Percentiles rank a stretch among this genome's conserved stretches.
These are phyloP conservation scores for Lactarius deliciosus DNA, from an alignment of 768 basidiomycete genomes.

Conservation along the genomic window DNA sequence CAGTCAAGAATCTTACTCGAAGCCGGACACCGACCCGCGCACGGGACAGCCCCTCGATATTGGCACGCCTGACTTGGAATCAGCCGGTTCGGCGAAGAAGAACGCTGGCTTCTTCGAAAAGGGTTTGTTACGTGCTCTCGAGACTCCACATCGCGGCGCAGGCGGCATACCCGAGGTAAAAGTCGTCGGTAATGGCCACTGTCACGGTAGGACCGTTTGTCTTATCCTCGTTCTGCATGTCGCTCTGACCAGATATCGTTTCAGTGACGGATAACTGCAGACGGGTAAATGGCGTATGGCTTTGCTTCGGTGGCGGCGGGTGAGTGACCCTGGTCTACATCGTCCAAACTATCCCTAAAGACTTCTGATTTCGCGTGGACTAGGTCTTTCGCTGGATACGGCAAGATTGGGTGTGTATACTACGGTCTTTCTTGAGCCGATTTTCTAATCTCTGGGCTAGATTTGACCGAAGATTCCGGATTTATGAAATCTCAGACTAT, in stretches of 20 bases:
- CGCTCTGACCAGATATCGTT: constrained; percentile 26
- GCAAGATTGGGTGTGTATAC: constrained; percentile 62
- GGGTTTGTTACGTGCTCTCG: constrained; percentile 67
- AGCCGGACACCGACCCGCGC: constrained; percentile 61
- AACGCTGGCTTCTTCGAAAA: constrained; percentile 86
- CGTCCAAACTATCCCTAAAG: constrained; percentile 15
- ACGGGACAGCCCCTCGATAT: constrained; percentile 66
- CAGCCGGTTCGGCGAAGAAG: constrained; percentile 58
- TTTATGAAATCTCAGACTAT: constrained; percentile 84
- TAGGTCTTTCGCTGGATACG: constrained; percentile 82
- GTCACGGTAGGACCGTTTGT: constrained; percentile 56
- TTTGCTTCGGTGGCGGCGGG: constrained; percentile 88
- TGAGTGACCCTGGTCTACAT: constrained; percentile 37
- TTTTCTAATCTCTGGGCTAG: constrained; percentile 38
- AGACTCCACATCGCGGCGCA: constrained; percentile 60
- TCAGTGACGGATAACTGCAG: constrained; percentile 87
- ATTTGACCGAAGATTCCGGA: constrained; percentile 88
- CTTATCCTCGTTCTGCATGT: constrained; percentile 2
- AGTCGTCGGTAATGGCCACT: constrained; percentile 88
- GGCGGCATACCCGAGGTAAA: constrained; percentile 69
- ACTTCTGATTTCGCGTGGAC: not conserved
- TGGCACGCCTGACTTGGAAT: constrained; percentile 62
- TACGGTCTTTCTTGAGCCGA: constrained; percentile 10
- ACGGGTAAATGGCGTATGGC: constrained; percentile 83
- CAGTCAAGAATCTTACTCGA: constrained; percentile 73